Conservation (phyloP, 2,329 filamentous ascomycete species). For the Sporothrix brasiliensis region DNA sequence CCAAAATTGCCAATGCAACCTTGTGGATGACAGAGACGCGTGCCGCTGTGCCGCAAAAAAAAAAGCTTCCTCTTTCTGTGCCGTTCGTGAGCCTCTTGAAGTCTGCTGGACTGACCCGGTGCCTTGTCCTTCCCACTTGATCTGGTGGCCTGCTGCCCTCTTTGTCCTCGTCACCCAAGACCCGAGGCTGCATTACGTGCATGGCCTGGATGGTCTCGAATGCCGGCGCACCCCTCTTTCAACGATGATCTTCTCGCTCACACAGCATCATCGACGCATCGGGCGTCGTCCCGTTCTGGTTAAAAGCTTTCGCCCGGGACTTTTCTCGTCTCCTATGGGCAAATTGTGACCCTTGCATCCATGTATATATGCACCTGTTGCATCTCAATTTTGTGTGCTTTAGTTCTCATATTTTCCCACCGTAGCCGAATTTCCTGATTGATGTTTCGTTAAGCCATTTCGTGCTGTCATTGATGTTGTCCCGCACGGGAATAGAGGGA, state of each 20-base stretch:
- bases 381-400: background rate
- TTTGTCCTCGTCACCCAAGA: background rate
- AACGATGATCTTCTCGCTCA: background rate
- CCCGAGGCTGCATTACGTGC: background rate
- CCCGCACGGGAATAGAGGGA: background rate
- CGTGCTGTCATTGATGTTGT: background rate
- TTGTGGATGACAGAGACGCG: background rate
- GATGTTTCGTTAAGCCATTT: background rate
- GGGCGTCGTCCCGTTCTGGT: background rate
- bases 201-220: slow-evolving; percentile 1
- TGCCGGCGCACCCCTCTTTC: slow-evolving; percentile 10
- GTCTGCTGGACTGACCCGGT: slow-evolving; percentile 13
- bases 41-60: slow-evolving; percentile 10
- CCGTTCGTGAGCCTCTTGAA: background rate
- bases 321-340: background rate
- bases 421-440: background rate
- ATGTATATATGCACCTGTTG: background rate
- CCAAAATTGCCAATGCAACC: slow-evolving; percentile 10
- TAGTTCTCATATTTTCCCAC: background rate
- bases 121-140: background rate
- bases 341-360: slow-evolving; percentile 2
- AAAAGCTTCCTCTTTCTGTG: slow-evolving; percentile 7
- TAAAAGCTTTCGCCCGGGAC: background rate
- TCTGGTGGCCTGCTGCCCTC: slow-evolving; percentile 8
- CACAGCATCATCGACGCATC: slow-evolving; percentile 11